Conservation (phyloP, 1,139 yeast species). For the Debaryomyces udenii region DNA sequence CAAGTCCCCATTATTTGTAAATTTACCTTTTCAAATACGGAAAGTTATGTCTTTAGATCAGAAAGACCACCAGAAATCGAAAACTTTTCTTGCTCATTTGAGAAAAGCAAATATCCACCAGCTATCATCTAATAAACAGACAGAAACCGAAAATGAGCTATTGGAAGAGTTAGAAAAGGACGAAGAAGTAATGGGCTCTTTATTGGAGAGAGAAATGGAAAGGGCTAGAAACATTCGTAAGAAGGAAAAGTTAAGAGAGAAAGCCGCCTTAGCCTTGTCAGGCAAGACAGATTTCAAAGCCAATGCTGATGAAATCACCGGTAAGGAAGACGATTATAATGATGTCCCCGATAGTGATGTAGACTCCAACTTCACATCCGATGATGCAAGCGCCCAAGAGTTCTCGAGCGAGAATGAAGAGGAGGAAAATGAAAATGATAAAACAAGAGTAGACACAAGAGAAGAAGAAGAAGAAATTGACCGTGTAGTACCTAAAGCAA, state of each 20-base stretch:
- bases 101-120: conserved; percentile 42
- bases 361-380: conserved; percentile 20
- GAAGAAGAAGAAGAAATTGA: conserved; percentile 10
- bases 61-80: conserved; percentile 10
- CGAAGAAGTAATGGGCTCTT: conserved; percentile 47
- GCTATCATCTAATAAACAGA: conserved; percentile 27
- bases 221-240: conserved; percentile 54
- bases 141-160: conserved; percentile 35
- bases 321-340: conserved; percentile 21
- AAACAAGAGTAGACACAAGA: conserved; percentile 14
- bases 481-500: conserved; percentile 5
- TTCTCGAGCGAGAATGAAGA: conserved; percentile 11
- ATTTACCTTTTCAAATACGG: conserved; percentile 17
- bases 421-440: conserved; percentile 21
- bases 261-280: conserved; percentile 37
- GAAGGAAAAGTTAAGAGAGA: conserved; percentile 49
- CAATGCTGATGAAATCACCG: conserved; percentile 15
- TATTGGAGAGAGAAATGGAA: conserved; percentile 65
- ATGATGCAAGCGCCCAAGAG: conserved; percentile 17
- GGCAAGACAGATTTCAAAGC: conserved; percentile 21
- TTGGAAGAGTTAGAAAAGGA: conserved; percentile 43
- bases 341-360: conserved; percentile 28
- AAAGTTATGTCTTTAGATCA: conserved; percentile 12
- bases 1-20: conserved; percentile 7
- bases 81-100: conserved; percentile 29